Conservation (phyloP, 495 filamentous ascomycete genomes). For the Copromyces sp. region DNA sequence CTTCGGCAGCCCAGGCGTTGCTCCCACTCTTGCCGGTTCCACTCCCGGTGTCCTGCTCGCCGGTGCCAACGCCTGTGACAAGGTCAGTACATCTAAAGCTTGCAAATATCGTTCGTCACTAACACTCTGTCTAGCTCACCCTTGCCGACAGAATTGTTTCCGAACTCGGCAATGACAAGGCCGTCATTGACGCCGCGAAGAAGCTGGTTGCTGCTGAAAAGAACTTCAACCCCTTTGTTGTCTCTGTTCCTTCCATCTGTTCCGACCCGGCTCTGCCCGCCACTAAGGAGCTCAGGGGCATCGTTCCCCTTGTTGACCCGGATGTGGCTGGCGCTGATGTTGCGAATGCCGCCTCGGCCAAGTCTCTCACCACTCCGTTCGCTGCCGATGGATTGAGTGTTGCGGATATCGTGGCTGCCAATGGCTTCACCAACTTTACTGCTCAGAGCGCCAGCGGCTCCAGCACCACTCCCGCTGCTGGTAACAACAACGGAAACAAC, state of each 20-base stretch:
- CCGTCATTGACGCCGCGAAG: constrained; percentile 46
- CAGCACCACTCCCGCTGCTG: constrained; percentile 11
- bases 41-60: constrained; percentile 45
- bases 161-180: constrained; percentile 39
- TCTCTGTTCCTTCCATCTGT: constrained; percentile 46
- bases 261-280: constrained; percentile 45
- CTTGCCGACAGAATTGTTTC: constrained; percentile 49
- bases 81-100: constrained; percentile 21
- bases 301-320: constrained; percentile 51
- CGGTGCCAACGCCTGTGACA: constrained; percentile 47
- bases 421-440: constrained; percentile 50
- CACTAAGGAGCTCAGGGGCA: constrained; percentile 46
- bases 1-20: constrained; percentile 41
- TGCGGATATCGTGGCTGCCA: constrained; percentile 40
- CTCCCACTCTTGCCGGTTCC: constrained; percentile 43
- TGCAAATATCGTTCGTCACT: background rate
- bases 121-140: constrained; percentile 30
- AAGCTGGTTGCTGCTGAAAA: constrained; percentile 54
- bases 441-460: constrained; percentile 25
- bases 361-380: constrained; percentile 40
- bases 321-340: constrained; percentile 39
- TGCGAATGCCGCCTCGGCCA: constrained; percentile 44
- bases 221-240: constrained; percentile 55
- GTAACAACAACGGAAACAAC: background rate
- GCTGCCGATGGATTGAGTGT: constrained; percentile 42